Conservation (phyloP, 2,329 filamentous ascomycete species). For the Botrytis pseudocinerea region DNA sequence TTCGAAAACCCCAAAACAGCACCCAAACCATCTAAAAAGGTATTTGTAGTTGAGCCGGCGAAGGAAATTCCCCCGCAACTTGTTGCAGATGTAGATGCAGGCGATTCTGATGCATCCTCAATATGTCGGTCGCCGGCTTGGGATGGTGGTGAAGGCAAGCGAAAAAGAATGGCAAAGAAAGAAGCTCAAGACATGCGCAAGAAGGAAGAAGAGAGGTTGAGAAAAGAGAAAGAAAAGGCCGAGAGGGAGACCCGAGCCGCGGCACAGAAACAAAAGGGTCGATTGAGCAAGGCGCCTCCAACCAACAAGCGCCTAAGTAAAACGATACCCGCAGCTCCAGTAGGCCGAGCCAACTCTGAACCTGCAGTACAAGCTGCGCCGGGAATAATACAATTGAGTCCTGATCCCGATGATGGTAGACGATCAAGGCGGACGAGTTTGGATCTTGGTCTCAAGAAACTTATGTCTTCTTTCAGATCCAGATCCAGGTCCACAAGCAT, state of each 20-base stretch:
- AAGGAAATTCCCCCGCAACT: slow-evolving; percentile 6
- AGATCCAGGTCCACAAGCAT: slow-evolving; percentile 13
- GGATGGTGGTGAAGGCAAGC: slow-evolving; percentile 55
- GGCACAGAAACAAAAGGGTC: slow-evolving; percentile 27
- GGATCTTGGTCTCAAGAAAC: slow-evolving; percentile 31
- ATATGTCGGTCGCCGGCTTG: slow-evolving; percentile 64
- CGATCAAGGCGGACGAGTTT: slow-evolving; percentile 33
- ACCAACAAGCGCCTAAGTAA: slow-evolving; percentile 27
- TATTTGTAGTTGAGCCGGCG: background rate
- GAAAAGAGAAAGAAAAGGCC: slow-evolving; percentile 43
- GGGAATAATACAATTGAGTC: background rate
- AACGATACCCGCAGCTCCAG: slow-evolving; percentile 2
- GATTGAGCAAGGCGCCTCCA: slow-evolving; percentile 39
- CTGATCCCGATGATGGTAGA: slow-evolving; percentile 12
- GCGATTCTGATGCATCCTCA: slow-evolving; percentile 37
- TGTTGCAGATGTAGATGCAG: slow-evolving; percentile 28
- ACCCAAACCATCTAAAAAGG: background rate
- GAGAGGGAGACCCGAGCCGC: slow-evolving; percentile 41
- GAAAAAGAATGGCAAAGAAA: slow-evolving; percentile 48
- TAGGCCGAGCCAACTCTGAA: slow-evolving; percentile 5
- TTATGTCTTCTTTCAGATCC: slow-evolving; percentile 28
- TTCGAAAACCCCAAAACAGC: background rate
- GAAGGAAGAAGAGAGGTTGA: slow-evolving; percentile 46
- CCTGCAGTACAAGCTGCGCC: background rate
- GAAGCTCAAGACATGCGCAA: slow-evolving; percentile 45